A percentile compares a stretch with the other conserved stretches of the same genome.
Evolutionary conservation across 192 early-diverging fungal genomes (phyloP).

Genomic region (Umbelopsis sp.): DNA sequence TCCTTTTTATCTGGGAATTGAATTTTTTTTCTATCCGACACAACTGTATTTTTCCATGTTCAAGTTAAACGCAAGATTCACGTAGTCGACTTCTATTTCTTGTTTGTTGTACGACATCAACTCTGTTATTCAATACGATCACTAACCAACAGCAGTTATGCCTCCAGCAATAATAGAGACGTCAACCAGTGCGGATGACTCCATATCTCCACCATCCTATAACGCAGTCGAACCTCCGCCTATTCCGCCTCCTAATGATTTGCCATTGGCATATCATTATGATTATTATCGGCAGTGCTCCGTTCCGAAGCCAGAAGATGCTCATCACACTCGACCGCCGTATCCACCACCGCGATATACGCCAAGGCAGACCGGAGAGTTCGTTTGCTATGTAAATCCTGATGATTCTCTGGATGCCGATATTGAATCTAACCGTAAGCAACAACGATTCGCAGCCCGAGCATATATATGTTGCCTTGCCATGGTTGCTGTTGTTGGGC

Average conservation of each 20-base stretch:
- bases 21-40: not conserved
- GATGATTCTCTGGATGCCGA: not conserved
- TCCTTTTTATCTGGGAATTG: constrained; percentile 2
- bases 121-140: not conserved
- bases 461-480: not conserved
- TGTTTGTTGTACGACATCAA: not conserved
- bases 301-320: not conserved
- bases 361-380: not conserved
- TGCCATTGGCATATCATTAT: constrained; percentile 12
- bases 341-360: constrained; percentile 11
- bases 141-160: not conserved
- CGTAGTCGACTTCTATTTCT: not conserved
- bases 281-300: not conserved
- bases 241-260: not conserved
- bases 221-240: not conserved
- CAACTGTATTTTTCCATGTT: not conserved
- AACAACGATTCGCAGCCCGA: not conserved
- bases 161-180: not conserved
- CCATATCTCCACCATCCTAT: not conserved
- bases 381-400: constrained; percentile 3
- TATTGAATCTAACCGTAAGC: not conserved
- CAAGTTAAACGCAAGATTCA: not conserved
- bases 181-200: not conserved
- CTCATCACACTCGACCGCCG: not conserved
- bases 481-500: not conserved